Evolutionary conservation across 2,329 filamentous ascomycete genomes (phyloP).

Genomic region (Fusarium nisikadoi): DNA sequence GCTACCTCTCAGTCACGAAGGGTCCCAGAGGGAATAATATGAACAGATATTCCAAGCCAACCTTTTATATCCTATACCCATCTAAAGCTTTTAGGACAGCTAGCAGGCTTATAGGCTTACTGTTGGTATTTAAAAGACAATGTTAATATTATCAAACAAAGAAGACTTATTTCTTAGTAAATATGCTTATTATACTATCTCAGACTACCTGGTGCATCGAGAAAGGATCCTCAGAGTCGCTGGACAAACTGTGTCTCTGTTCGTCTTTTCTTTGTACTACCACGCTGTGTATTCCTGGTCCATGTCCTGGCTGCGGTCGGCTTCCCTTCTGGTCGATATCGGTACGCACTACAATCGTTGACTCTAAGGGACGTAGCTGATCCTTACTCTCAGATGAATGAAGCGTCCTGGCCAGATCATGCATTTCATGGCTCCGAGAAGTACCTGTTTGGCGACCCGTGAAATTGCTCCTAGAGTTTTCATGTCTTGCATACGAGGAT

Average conservation of each 20-base stretch:
- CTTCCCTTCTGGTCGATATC: background rate
- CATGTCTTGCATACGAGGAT: background rate
- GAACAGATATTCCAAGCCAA: no score
- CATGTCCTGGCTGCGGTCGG: background rate
- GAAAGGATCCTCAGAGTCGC: background rate
- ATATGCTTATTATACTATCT: background rate
- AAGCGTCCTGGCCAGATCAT: background rate
- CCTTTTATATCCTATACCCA: no score
- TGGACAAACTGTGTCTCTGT: background rate
- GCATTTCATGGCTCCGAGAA: background rate
- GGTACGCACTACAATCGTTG: background rate
- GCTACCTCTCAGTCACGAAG: no score
- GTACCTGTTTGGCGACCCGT: background rate
- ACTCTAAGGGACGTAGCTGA: background rate
- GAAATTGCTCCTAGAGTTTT: background rate
- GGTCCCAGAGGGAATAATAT: no score
- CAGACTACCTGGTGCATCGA: background rate
- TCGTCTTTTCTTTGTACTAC: background rate
- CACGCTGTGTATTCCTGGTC: rapidly evolving
- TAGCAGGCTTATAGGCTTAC: no score
- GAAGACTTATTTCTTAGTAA: no score
- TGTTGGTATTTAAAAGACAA: no score
- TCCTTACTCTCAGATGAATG: background rate
- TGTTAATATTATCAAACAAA: no score
- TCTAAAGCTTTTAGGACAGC: no score